Percentiles rank a stretch among this genome's conserved stretches.
These are phyloP conservation scores for Suillus placidus DNA, from an alignment of 768 basidiomycete genomes.

Conservation along the genomic window DNA sequence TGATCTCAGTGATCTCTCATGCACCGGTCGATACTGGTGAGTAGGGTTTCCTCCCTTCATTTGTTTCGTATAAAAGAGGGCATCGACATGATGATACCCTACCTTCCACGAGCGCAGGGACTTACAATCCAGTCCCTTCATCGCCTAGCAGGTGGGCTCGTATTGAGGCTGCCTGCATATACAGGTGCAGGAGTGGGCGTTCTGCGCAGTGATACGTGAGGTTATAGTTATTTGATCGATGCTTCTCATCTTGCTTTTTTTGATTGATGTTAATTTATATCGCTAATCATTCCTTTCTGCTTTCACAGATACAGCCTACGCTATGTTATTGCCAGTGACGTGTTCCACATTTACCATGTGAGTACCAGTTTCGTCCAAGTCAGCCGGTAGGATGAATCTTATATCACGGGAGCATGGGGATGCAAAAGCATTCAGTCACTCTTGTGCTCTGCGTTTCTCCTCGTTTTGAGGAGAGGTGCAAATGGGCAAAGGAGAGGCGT, in stretches of 20 bases:
- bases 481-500: conserved; percentile 19
- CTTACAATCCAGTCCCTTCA: conserved; percentile 36
- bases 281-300: not conserved
- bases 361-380: not conserved
- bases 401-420: conserved; percentile 28
- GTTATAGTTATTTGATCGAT: conserved; percentile 41
- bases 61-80: not conserved
- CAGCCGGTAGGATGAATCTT: conserved; percentile 33
- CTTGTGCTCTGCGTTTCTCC: conserved; percentile 20
- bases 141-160: conserved; percentile 38
- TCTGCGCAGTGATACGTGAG: conserved; percentile 36
- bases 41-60: not conserved
- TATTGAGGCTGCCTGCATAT: conserved; percentile 38
- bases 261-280: not conserved
- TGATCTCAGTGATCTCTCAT: not conserved
- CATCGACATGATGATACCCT: conserved; percentile 32
- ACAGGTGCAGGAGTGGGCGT: conserved; percentile 38
- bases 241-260: not conserved
- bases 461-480: conserved; percentile 34
- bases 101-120: conserved; percentile 36
- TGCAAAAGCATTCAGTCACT: conserved; percentile 26
- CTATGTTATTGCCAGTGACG: not conserved
- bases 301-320: conserved; percentile 14
- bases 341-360: conserved; percentile 11
- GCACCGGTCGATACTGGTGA: conserved; percentile 14